A percentile compares a stretch with the other conserved stretches of the same genome.
Evolutionary conservation across 352 stramenopile genomes (phyloP).

Genomic region (Phytopythium chamaehyphon): DNA sequence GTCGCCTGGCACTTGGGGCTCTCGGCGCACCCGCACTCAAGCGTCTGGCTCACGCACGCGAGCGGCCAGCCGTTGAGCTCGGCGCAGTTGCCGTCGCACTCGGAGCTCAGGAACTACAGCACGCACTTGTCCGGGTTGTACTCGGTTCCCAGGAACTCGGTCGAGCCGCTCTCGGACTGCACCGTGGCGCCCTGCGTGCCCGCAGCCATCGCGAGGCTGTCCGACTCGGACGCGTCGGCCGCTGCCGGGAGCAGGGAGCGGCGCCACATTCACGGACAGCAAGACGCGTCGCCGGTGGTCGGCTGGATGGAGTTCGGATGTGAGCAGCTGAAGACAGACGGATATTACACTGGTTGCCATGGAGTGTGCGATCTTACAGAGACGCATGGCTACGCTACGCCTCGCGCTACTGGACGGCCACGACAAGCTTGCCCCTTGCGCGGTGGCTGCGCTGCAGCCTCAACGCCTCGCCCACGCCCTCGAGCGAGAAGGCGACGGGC

Average conservation of each 20-base stretch:
- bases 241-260: too few relatives aligned
- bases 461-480: constrained; percentile 53
- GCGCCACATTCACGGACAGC: too few relatives aligned
- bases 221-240: neutral
- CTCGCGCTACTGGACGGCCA: constrained; percentile 16
- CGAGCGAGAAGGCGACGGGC: constrained; percentile 62
- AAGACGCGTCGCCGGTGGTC: too few relatives aligned
- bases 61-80: constrained; percentile 69
- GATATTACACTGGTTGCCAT: too few relatives aligned
- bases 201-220: constrained; percentile 47
- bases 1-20: constrained; percentile 46
- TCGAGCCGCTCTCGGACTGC: constrained; percentile 38
- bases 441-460: constrained; percentile 54
- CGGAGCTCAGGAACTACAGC: constrained; percentile 62
- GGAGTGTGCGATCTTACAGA: too few relatives aligned
- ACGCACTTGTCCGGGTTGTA: constrained; percentile 66
- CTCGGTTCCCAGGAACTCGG: constrained; percentile 55
- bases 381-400: too few relatives aligned
- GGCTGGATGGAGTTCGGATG: too few relatives aligned
- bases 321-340: too few relatives aligned
- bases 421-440: constrained; percentile 77
- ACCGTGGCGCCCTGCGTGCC: constrained; percentile 55
- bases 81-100: constrained; percentile 60
- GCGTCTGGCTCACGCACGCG: constrained; percentile 58
- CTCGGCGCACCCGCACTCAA: constrained; percentile 42